Base-by-base conservation (phyloP, 164 flowering plant species). In the Kingdonia uniflora region DNA sequence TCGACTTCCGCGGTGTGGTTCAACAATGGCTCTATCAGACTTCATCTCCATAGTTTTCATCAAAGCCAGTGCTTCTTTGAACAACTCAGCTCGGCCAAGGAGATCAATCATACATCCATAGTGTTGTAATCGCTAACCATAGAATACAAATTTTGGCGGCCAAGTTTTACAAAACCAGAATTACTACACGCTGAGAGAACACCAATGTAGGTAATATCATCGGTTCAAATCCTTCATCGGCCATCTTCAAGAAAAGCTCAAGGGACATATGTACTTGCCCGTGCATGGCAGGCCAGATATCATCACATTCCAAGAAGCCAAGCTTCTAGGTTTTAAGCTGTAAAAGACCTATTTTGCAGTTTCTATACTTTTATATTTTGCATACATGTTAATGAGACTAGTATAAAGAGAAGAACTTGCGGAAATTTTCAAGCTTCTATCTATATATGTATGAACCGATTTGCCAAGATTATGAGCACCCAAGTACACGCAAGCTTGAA, bases 371-470 rank as follows among this genome's bases (percentile, higher is more conserved):
- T 86, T 86, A 58, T 88, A 85, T 65, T 80, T 82, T 15, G 84
- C 76, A 63, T 85, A 82, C 88, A 81, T 85, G 62, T 78, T 81
- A 48, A 85, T 68, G 19, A 85, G 77, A 58, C 80, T 69, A 6
- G 87, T 85, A 60, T 62, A 64, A 13, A 84, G 77, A 19, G 78
- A 56, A 14, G 51, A 24, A 51, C 73, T 77, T 21, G 51, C 35
- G 3, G 64, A 52, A 29, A 59, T 48, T n/a, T 46, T 46, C 14
- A 61, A 56, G 29, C 70, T 68, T 57, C 65, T 79, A 42, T 72
- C 74, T 22, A 79, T 62, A 38, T 79, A 84, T 33, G 66, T 69
- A 65, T 81, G 87, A 64, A 81, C 73, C 87, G 85, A 79, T 60
- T 73, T 79, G 2, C 87, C 92, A 48, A 76, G 60, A 56, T 76